These are phyloP conservation scores for Panaeolus papilionaceus DNA, from an alignment of 768 basidiomycete genomes.

Conservation along the genomic window DNA sequence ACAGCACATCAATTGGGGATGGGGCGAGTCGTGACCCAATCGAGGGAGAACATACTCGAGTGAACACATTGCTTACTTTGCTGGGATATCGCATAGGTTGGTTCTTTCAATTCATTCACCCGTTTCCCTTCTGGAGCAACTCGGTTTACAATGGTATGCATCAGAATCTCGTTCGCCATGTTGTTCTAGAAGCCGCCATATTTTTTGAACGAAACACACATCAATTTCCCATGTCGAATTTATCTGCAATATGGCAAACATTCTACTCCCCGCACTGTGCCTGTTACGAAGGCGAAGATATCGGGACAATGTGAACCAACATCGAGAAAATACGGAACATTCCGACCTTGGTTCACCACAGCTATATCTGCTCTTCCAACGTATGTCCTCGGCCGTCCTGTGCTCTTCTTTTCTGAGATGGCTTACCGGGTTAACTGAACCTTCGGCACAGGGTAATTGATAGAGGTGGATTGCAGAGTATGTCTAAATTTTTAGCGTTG, in stretches of 20 bases:
- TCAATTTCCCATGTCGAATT: conserved; percentile 13
- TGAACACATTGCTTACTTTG: background rate
- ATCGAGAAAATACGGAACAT: conserved; percentile 9
- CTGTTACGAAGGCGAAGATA: conserved; percentile 13
- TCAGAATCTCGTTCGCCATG: conserved; percentile 5
- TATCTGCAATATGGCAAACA: conserved; percentile 13
- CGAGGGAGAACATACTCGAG: background rate
- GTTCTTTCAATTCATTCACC: conserved; percentile 14
- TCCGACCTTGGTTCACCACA: conserved; percentile 5
- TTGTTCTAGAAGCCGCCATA: conserved; percentile 10
- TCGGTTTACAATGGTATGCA: conserved; percentile 14
- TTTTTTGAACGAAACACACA: conserved; percentile 10
- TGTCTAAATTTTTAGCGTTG: background rate
- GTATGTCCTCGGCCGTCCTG: conserved; percentile 1
- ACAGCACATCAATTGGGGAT: conserved; percentile 2
- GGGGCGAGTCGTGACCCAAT: background rate
- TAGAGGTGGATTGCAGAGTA: background rate
- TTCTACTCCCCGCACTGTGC: conserved; percentile 11
- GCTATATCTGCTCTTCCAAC: background rate
- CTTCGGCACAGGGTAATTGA: too few relatives aligned
- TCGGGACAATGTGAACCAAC: conserved; percentile 14
- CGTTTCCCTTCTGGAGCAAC: conserved; percentile 12
- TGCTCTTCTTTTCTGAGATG: background rate
- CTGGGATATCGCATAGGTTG: conserved; percentile 3
- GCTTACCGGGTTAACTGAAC: background rate